Evolutionary conservation across 2,329 filamentous ascomycete species (phyloP), one percentile per base, ranked within the genome.

Genomic region (Aspergillus latus): DNA sequence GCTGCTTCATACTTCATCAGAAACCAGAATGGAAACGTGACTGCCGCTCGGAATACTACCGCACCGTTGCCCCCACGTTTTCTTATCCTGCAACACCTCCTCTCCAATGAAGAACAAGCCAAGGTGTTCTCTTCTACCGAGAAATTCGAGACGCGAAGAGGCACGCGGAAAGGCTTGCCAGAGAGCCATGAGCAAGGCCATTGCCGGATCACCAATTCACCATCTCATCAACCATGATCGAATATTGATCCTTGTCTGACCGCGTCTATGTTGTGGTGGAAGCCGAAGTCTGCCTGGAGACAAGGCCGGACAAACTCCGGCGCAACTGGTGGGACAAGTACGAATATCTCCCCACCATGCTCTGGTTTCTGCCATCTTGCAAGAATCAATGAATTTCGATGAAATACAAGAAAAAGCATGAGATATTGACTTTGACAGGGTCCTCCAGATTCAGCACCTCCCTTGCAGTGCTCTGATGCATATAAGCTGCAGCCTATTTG

Each of bases 31-130:
- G 21, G 37, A 49, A 49, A 48, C 29, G n/a, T 34, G 43, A 43
- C 8, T 28, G 43, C 30, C 10, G 32, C 11, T 49, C 6, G 45
- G 49, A 52, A 32, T 11, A 34, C 34, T 9, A 13, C 8, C 32
- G 30, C 3, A 5, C 39, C 50, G 46, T 16, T 11, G 34, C 52
- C 53, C 53, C 53, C 53, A 56, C 53, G 53, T n/a, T 51, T 40
- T 47, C 28, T 56, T 50, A 44, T 44, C 53, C 52, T 36, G 46
- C 6, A 11, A 29, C 11, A 10, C 4, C 13, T 6, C 16, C 7
- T 37, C 34, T 37, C 34, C 34, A 37, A 37, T 37, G 5, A 37
- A 37, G 10, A 37, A 13, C 10, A 5, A 37, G n/a, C 34, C n/a
- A 37, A 11, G 34, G n/a, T 11, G 11, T 37, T 37, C 34, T 13